Evolutionary conservation across 2,329 filamentous ascomycete genomes (phyloP).

Genomic region (Phialocephala sp.): DNA sequence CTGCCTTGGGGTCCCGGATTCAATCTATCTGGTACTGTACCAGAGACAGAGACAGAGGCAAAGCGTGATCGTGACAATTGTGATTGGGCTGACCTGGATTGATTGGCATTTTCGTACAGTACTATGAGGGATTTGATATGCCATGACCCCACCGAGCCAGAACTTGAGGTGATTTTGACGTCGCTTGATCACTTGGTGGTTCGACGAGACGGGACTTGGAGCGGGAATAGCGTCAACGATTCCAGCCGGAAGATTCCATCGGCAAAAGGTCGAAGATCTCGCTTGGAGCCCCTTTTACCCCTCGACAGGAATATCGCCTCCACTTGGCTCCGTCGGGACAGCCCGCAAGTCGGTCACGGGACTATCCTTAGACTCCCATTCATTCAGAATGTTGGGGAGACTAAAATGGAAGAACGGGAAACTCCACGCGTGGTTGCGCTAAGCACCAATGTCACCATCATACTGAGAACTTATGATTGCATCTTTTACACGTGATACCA

Average conservation of each 20-base stretch:
- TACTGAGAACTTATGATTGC: too few relatives aligned
- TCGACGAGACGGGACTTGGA: not conserved
- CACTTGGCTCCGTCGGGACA: not conserved
- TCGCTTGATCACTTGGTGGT: not conserved
- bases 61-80: not conserved
- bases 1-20: not conserved
- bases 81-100: not conserved
- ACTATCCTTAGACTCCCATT: not conserved
- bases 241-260: not conserved
- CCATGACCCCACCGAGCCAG: not conserved
- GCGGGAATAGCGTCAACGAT: not conserved
- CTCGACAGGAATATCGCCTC: not conserved
- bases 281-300: not conserved
- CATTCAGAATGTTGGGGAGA: not conserved
- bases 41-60: too few relatives aligned
- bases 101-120: not conserved
- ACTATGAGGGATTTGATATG: not conserved
- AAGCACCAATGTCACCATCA: too few relatives aligned
- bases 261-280: conserved; percentile 1
- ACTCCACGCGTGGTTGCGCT: too few relatives aligned
- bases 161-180: not conserved
- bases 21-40: too few relatives aligned
- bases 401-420: not conserved
- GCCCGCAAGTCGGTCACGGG: not conserved
- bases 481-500: too few relatives aligned